Evolutionary conservation across 495 filamentous ascomycete species (phyloP), one percentile per base, ranked within the genome.

Genomic region (Rhizodiscina lignyota): DNA sequence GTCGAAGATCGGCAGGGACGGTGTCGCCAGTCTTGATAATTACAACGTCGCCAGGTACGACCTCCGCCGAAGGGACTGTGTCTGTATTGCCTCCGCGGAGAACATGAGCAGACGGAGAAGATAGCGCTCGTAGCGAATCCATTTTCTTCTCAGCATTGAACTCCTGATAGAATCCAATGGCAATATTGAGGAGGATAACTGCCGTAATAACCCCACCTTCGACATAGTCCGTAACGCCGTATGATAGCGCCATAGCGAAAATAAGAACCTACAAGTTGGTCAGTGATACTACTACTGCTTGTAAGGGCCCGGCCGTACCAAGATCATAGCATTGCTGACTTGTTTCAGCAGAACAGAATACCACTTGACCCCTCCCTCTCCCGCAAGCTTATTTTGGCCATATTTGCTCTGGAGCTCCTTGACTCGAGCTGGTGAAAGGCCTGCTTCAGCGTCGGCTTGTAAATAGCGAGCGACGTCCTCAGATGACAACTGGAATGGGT

Each of bases 21-120:
- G 77, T 83, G 54, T 87, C 83, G 21, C 83, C 83, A 46, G 82
- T 81, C 63, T 83, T 84, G 29, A 91, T 53, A 33, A 77, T 65
- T 29, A 83, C 61, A 47, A 89, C 68, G 52, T 77, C 73, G 2
- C 45, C 45, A 27, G 43, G 42, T 18, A 48, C 45, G 13, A 45
- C 32, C 17, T 42, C 34, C 3, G 26, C 16, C 2, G 45, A 32
- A 5, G 42, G 24, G 21, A 48, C 45, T 2, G 31, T 6, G 20
- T 41, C 73, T 41, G 76, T 72, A n/a, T 34, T 43, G 19, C 44
- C 44, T 18, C 31, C 21, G 17, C 42, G 32, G 15, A 48, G 32
- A 11, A 48, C 44, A 8, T 11, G 31, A 6, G 44, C 41, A 1
- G 42, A 41, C 4, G 44, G 44, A 10, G 44, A 44, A 38, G 41